Conservation (phyloP, 441 rosid species). For the Gossypium aridum region DNA sequence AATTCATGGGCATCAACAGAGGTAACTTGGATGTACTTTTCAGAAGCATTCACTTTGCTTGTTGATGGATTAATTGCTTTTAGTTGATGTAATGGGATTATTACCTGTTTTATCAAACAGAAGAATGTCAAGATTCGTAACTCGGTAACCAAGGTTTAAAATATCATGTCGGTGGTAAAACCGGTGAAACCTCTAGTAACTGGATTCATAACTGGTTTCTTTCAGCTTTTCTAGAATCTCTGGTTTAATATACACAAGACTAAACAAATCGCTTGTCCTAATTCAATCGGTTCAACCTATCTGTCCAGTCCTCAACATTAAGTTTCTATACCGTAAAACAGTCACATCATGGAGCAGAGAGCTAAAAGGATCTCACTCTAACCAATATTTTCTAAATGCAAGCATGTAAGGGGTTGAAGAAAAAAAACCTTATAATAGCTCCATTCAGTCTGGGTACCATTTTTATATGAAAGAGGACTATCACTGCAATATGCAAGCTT, state of each 20-base stretch:
- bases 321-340: no score
- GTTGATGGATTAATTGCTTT: slow-evolving; percentile 70
- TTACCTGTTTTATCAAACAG: slow-evolving; percentile 43
- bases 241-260: no score
- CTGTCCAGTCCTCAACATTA: no score
- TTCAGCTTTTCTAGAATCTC: no score
- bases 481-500: slow-evolving; percentile 94
- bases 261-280: no score
- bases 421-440: slow-evolving; percentile 84
- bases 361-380: background rate
- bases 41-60: slow-evolving; percentile 57
- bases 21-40: slow-evolving; percentile 77
- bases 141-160: background rate
- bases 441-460: slow-evolving; percentile 65
- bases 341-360: background rate
- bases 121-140: background rate
- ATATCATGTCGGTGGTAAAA: no score
- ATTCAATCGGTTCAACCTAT: no score
- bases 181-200: no score
- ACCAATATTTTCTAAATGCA: background rate
- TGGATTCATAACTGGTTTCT: no score
- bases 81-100: slow-evolving; percentile 79
- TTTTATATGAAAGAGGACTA: slow-evolving; percentile 82
- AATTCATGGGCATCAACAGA: slow-evolving; percentile 83
- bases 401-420: background rate